These are phyloP conservation scores for Euphorbia peplus DNA, from an alignment of 345 rosid species.

Conservation along the genomic window DNA sequence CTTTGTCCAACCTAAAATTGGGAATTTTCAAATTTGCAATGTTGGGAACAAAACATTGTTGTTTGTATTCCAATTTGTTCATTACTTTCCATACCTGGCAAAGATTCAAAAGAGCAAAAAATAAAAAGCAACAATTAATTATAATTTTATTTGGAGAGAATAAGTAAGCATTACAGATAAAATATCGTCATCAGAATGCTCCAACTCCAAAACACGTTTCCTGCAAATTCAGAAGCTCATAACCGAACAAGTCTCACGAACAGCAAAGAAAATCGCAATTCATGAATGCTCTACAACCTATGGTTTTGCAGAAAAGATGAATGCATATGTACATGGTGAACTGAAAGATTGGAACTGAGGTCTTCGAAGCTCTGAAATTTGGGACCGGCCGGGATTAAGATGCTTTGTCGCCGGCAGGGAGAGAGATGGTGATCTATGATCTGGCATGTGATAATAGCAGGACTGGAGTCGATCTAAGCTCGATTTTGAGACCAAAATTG, in stretches of 20 bases:
- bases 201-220: constrained; percentile 88
- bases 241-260: not conserved
- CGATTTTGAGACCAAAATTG: too few species aligned
- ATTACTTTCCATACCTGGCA: not conserved
- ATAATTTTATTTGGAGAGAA: too few species aligned
- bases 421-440: too few species aligned
- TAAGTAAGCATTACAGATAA: constrained; percentile 36
- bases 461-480: too few species aligned
- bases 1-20: not conserved
- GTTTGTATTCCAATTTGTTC: not conserved
- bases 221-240: constrained; percentile 35
- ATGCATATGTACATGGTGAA: not conserved
- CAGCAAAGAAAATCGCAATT: not conserved
- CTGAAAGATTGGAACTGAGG: too few species aligned
- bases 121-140: too few species aligned
- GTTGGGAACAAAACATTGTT: too few species aligned
- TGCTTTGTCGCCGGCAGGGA: too few species aligned
- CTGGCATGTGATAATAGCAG: too few species aligned
- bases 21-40: not conserved
- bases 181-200: constrained; percentile 63
- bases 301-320: constrained; percentile 15
- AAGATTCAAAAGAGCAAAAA: not conserved
- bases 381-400: too few species aligned
- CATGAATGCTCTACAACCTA: constrained; percentile 4
- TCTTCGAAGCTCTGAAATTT: too few species aligned